Evolutionary conservation across 2,329 filamentous ascomycete species (phyloP).

Genomic region (Ophiocordyceps australis): DNA sequence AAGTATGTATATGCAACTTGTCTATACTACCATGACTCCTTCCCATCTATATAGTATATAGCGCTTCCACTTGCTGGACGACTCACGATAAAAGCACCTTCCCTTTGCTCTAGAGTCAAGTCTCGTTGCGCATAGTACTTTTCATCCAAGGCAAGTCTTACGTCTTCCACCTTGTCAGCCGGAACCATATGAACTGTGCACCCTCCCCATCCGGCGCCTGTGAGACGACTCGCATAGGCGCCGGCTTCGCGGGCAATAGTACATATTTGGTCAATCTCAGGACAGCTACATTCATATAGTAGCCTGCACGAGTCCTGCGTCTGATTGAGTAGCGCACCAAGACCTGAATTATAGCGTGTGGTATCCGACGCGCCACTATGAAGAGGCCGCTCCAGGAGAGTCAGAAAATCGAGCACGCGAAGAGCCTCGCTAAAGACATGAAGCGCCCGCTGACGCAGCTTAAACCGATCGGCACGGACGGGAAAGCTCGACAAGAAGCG

Average conservation of each 20-base stretch:
- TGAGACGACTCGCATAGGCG: conserved; percentile 69
- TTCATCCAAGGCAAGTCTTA: conserved; percentile 59
- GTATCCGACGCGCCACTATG: conserved; percentile 28
- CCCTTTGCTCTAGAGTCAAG: conserved; percentile 51
- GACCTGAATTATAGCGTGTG: conserved; percentile 40
- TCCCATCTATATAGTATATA: conserved; percentile 23
- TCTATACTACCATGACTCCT: too few relatives aligned
- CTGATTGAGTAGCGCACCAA: conserved; percentile 74
- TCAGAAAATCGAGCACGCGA: conserved; percentile 69
- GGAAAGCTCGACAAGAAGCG: conserved; percentile 79
- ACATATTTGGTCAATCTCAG: conserved; percentile 84
- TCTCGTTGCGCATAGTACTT: conserved; percentile 64
- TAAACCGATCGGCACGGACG: conserved; percentile 73
- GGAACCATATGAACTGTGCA: conserved; percentile 90
- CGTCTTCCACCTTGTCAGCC: conserved; percentile 58
- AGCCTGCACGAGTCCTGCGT: conserved; percentile 80
- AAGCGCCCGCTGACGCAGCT: conserved; percentile 68
- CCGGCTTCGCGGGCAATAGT: conserved; percentile 60
- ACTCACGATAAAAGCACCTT: conserved; percentile 72
- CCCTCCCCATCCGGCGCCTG: conserved; percentile 91
- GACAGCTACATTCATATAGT: conserved; percentile 79
- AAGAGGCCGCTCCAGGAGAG: conserved; percentile 43
- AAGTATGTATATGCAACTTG: too few relatives aligned
- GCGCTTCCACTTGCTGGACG: conserved; percentile 63
- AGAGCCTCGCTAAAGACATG: conserved; percentile 86